Base-by-base conservation (phyloP, 441 rosid genomes). In the Geranium incanum region DNA sequence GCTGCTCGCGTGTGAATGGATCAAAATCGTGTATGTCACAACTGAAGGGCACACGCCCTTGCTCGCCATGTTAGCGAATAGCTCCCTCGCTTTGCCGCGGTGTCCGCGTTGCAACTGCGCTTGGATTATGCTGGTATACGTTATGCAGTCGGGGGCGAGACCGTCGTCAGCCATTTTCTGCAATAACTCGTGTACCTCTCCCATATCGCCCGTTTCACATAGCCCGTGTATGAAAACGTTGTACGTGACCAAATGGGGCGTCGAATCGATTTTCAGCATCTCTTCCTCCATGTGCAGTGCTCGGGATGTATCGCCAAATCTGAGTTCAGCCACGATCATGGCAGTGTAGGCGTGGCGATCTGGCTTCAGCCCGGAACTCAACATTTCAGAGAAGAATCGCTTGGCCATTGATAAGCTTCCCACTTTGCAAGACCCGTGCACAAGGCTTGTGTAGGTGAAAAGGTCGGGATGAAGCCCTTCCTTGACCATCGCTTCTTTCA, bases 21-120 rank as follows among this genome's bases (percentile, higher is more conserved):
- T 87, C 79, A 88, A 79, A 43, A 85, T 81, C 43, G 92, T 88
- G 85, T 84, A 88, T 39, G 92, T 88, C 69, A 87, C 79, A 60
- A 86, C 89, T 1, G 91, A 75, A 19, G 97, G 92, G 36, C 65
- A 72, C 43, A 81, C 72, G 68, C 87, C 87, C 62, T 72, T 82
- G 70, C 83, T 81, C 78, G 71, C 74, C 94, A 87, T 87, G 75
- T 83, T 86, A 13, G 78, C 21, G 68, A 86, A 87, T 69, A 87
- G 43, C 33, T 81, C 82, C 73, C 81, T 81, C 28, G 88, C 94
- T 84, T 76, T 82, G 76, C 75, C 73, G 62, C 81, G 79, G 70
- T 69, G 71, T 1, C 91, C 88, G 50, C 55, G 75, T 82, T 83
- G 78, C 75, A 85, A 71, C 74, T 81, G 78, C 64, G 89, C 86